Conservation (phyloP, 1,139 yeast genomes). For the Meyerozyma athensensis region DNA sequence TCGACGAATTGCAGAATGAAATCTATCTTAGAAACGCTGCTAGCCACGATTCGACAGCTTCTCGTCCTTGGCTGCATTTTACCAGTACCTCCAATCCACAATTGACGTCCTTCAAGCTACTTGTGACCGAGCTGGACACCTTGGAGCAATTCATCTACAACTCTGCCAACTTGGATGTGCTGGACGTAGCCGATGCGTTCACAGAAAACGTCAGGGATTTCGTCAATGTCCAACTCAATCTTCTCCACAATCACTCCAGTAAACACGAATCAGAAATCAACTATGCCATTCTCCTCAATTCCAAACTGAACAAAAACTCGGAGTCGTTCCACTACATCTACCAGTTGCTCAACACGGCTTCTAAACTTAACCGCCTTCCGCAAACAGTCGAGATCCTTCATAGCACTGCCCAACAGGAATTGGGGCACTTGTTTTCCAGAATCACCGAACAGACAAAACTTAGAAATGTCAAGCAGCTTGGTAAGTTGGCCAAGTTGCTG, state of each 20-base stretch:
- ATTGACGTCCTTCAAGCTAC: slow-evolving; percentile 33
- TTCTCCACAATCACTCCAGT: slow-evolving; percentile 24
- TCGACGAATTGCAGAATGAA: slow-evolving; percentile 74
- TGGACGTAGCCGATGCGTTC: slow-evolving; percentile 46
- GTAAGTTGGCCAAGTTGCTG: slow-evolving; percentile 29
- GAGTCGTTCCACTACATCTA: slow-evolving; percentile 56
- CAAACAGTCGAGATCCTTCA: slow-evolving; percentile 54
- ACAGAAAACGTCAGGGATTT: slow-evolving; percentile 40
- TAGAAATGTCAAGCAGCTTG: slow-evolving; percentile 30
- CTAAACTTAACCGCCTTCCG: slow-evolving; percentile 59
- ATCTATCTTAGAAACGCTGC: slow-evolving; percentile 52
- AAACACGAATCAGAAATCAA: slow-evolving; percentile 19
- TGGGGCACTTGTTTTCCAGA: slow-evolving; percentile 50
- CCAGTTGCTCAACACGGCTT: slow-evolving; percentile 52
- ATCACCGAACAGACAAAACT: slow-evolving; percentile 62
- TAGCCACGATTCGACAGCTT: slow-evolving; percentile 5
- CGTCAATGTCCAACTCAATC: slow-evolving; percentile 27
- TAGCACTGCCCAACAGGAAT: slow-evolving; percentile 39
- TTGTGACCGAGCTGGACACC: slow-evolving; percentile 37
- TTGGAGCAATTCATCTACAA: slow-evolving; percentile 54
- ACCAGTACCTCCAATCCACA: slow-evolving; percentile 23
- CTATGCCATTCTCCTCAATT: slow-evolving; percentile 27
- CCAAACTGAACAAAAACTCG: slow-evolving; percentile 25
- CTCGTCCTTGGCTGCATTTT: slow-evolving; percentile 25
- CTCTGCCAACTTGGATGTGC: slow-evolving; percentile 54